Conservation (phyloP, 306 rosid genomes). For the Oxytropis ochrocephala region DNA sequence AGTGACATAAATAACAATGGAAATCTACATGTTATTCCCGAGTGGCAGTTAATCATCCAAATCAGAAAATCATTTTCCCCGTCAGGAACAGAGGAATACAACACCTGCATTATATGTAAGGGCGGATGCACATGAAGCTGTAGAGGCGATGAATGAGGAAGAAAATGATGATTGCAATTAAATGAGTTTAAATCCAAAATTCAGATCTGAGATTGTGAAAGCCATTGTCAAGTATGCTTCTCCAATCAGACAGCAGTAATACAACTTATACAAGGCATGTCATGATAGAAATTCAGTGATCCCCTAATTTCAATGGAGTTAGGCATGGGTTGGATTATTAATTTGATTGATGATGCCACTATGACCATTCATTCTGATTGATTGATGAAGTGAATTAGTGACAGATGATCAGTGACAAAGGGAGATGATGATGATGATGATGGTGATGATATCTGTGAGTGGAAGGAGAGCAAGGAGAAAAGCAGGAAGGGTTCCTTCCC, state of each 20-base stretch:
- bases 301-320: conserved; percentile 67
- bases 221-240: conserved; percentile 76
- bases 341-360: conserved; percentile 67
- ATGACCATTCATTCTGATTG: conserved; percentile 65
- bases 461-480: conserved; percentile 56
- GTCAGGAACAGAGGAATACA: conserved; percentile 64
- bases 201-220: conserved; percentile 61
- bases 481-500: conserved; percentile 67
- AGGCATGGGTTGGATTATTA: conserved; percentile 47
- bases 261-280: conserved; percentile 47
- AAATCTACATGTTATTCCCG: conserved; percentile 31
- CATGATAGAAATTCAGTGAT: conserved; percentile 71
- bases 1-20: conserved; percentile 11
- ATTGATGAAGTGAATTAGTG: conserved; percentile 56
- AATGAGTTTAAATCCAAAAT: conserved; percentile 74
- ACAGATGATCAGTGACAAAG: conserved; percentile 48
- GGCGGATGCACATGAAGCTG: conserved; percentile 83
- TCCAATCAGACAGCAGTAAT: conserved; percentile 87
- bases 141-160: conserved; percentile 83
- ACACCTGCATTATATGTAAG: conserved; percentile 83
- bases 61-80: conserved; percentile 49
- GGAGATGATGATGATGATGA: conserved; percentile 31
- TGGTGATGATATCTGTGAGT: conserved; percentile 32
- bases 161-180: conserved; percentile 78
- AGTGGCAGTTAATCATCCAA: conserved; percentile 60